Base-by-base conservation (phyloP, 495 filamentous ascomycete genomes). In the Xylaria scruposa region DNA sequence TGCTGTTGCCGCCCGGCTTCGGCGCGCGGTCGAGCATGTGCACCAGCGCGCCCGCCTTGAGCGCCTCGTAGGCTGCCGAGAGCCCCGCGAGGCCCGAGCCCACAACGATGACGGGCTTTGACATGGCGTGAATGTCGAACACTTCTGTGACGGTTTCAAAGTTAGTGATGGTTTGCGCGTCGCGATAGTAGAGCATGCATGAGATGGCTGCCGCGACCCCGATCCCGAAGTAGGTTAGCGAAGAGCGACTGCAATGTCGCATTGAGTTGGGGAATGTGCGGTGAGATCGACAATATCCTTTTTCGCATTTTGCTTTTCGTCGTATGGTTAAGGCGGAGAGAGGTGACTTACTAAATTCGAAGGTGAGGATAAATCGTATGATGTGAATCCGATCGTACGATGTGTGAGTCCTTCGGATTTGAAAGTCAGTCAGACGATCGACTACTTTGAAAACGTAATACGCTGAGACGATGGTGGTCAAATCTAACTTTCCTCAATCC, bases 1-100 rank as follows among this genome's bases (percentile, higher is more conserved):
- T 88, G 75, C 81, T 85, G 73, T 90, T 90, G 9, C 88, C 88
- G n/a, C 88, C 88, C 0, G 88, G 87, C 70, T 87, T 88, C 13
- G 83, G 67, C 12, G 82, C 81, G 8, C 86, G 82, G 60, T 90
- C 88, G n/a, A 90, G 79, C 62, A 90, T 75, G 40, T 76, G 75
- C 4, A 90, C 87, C 0, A 80, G 68, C 13, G 85, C 76, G 31
- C 82, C 82, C 29, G 83, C 81, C 6, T 73, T 59, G 6, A 89
- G 77, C 12, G 88, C 84, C 51, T 84, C 79, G 10, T 84, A 78
- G 15, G 88, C 81, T 4, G 86, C 85, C 17, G 83, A 81, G 3
- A 88, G 79, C 4, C 86, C 86, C 10, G 87, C 87, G 12, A 88
- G 81, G 7, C 85, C 87, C 7, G 85, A 85, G 58, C 85, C 85